Base-by-base conservation (phyloP, 1,284 basidiomycete species). In the Sphaerobolus stellatus region DNA sequence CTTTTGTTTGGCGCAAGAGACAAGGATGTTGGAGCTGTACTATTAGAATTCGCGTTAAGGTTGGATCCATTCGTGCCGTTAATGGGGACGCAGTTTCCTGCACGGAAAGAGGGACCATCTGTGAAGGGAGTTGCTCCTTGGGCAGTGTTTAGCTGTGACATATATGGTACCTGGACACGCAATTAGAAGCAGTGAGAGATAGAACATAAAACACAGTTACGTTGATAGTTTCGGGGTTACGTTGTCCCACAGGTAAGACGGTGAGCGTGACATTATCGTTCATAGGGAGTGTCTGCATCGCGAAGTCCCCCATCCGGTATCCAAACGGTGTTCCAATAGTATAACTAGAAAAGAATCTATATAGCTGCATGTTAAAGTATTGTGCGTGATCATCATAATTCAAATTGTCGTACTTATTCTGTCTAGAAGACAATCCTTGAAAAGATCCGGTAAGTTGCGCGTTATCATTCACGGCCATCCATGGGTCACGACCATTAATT, bases 221-320 rank as follows among this genome's bases (percentile, higher is more conserved):
- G 1, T 70, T 74, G 57, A 82, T 68, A 4, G 72, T 76, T 48
- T 81, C 79, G 13, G 70, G 68, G 5, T 56, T 56, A 9, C 62
- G 74, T 36, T 72, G 72, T 53, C 76, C 75, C 29, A 71, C 64
- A 13, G 75, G 73, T 52, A 77, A 72, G 18, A 85, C 69, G 1
- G 72, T 77, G 53, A 85, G 64, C 1, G 67, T 70, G 18, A 77
- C 82, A 1, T 67, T 68, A 61, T 85, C 82, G 27, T 65, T 68
- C 18, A 84, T 65, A 3, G 83, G 83, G 24, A 83, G 75, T 1
- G 79, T 71, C 59, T 80, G 75, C 56, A 80, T 78, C 1, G 82
- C 83, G 63, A 85, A 86, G 57, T 84, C 80, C 16, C 83, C 83
- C 75, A 84, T 73, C 56, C 75, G 64, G 59, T 86, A 86, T 3